A percentile compares a stretch with the other conserved stretches of the same genome.
phyloP scores from a whole-genome alignment of 2,329 filamentous ascomycete species.

The Pseudogymnoascus sp. region DNA sequence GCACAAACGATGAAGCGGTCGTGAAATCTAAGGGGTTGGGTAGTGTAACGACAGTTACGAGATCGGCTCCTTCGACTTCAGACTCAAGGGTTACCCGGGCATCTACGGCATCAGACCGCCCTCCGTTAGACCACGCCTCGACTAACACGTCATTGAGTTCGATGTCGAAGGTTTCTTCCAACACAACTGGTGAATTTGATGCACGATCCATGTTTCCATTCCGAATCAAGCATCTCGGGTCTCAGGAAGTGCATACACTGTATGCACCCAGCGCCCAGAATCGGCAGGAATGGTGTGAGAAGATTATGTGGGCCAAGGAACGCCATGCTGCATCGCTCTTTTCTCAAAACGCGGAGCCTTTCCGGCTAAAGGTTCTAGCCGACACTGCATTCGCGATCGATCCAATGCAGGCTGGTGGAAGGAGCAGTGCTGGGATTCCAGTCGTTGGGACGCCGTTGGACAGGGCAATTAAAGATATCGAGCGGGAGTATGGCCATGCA shows the following conservation, averaged over 20 bases:
- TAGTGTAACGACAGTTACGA: constrained; percentile 55
- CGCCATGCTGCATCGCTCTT: constrained; percentile 82
- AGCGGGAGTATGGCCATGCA: constrained; percentile 65
- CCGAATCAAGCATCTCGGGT: constrained; percentile 89
- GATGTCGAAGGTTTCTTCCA: constrained; percentile 37
- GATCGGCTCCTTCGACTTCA: constrained; percentile 56
- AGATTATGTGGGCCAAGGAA: constrained; percentile 92
- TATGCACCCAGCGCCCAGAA: constrained; percentile 73
- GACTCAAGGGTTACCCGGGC: constrained; percentile 43
- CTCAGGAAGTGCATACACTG: constrained; percentile 78
- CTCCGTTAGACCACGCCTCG: constrained; percentile 60
- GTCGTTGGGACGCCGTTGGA: constrained; percentile 90
- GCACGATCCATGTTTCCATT: constrained; percentile 71
- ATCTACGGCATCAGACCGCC: constrained; percentile 34
- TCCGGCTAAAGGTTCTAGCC: constrained; percentile 83
- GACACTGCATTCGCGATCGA: constrained; percentile 88
- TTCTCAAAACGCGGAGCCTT: constrained; percentile 92
- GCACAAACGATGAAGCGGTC: constrained; percentile 84
- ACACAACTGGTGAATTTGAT: constrained; percentile 42
- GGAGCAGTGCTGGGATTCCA: constrained; percentile 55
- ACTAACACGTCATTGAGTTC: constrained; percentile 62
- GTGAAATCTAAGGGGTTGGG: constrained; percentile 59
- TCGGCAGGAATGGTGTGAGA: constrained; percentile 83
- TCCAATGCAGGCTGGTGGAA: constrained; percentile 50
- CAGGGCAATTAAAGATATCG: constrained; percentile 81